phyloP scores from a whole-genome alignment of 164 flowering plant species.

The Piper betle region DNA sequence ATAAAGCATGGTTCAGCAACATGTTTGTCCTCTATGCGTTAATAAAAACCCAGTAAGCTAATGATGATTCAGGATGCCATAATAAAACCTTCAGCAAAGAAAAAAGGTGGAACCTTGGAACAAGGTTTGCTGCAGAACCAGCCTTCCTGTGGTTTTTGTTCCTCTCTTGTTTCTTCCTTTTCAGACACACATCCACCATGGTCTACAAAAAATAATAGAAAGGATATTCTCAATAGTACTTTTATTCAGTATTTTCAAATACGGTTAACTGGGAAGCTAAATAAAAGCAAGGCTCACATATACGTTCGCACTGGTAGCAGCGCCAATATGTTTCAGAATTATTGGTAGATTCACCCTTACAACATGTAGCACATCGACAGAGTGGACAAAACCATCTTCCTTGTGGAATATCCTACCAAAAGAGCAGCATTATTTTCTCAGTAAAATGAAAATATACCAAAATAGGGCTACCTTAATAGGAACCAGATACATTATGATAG shows the following conservation, averaged over 20 bases:
- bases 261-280: not conserved
- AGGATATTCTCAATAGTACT: not conserved
- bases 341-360: conserved; percentile 13
- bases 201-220: conserved; percentile 30
- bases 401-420: conserved; percentile 49
- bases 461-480: too few species aligned
- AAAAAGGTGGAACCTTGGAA: conserved; percentile 35
- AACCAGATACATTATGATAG: too few species aligned
- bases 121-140: conserved; percentile 73
- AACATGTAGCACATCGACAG: conserved; percentile 68
- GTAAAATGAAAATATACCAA: too few species aligned
- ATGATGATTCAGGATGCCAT: not conserved
- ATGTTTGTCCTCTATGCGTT: not conserved
- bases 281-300: conserved; percentile 37
- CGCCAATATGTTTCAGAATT: conserved; percentile 16
- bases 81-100: not conserved
- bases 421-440: not conserved
- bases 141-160: conserved; percentile 13
- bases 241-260: not conserved
- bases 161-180: conserved; percentile 10
- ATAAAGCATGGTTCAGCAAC: not conserved
- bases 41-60: not conserved
- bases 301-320: conserved; percentile 65
- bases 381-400: conserved; percentile 89
- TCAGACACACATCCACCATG: conserved; percentile 45